Conservation (phyloP, 306 rosid genomes). For the Elaeagnus macrophylla region DNA sequence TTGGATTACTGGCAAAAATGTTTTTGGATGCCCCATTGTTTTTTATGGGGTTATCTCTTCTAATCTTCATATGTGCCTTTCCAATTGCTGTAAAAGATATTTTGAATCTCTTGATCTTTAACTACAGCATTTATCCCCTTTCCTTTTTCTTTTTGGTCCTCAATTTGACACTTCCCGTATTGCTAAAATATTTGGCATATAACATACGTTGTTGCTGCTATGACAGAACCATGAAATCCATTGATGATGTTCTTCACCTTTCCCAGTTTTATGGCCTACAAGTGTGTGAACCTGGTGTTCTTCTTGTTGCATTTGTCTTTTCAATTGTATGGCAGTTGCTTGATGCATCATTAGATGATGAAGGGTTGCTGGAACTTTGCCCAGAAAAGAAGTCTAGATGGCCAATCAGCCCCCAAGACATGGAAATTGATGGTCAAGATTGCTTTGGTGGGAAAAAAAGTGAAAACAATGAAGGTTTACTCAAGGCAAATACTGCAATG, state of each 20-base stretch:
- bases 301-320: constrained; percentile 73
- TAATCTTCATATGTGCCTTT: too few species aligned
- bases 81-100: too few species aligned
- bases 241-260: constrained; percentile 65
- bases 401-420: constrained; percentile 51
- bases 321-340: constrained; percentile 80
- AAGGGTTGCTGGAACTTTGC: constrained; percentile 63
- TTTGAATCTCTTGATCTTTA: too few species aligned
- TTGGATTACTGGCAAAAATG: too few species aligned
- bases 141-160: too few species aligned
- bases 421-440: constrained; percentile 58
- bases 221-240: constrained; percentile 69
- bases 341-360: constrained; percentile 82
- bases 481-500: constrained; percentile 48
- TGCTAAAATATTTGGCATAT: too few species aligned
- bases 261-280: constrained; percentile 54
- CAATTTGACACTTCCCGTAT: too few species aligned
- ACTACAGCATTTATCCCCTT: too few species aligned
- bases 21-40: too few species aligned
- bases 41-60: too few species aligned
- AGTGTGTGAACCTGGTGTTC: constrained; percentile 64
- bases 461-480: constrained; percentile 44
- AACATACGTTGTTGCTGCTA: too few species aligned
- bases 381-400: constrained; percentile 60
- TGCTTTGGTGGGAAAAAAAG: constrained; percentile 39